phyloP scores from a whole-genome alignment of 441 rosid genomes.

The Cnidoscolus chayamansa region DNA sequence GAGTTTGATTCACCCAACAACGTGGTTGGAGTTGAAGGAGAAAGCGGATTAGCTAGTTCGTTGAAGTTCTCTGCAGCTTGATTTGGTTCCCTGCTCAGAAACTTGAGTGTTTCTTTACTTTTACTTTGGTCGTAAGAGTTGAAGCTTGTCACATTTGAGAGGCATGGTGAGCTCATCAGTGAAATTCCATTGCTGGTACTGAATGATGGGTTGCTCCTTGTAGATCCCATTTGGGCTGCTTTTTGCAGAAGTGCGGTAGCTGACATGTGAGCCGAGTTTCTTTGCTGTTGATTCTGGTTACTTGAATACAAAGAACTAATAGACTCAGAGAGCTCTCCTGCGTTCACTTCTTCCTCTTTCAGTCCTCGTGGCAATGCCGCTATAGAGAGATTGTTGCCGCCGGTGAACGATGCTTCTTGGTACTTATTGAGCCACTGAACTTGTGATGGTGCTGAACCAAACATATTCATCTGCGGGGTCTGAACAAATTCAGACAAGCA shows the following conservation, averaged over 20 bases:
- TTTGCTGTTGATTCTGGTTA: constrained; percentile 22
- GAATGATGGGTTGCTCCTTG: constrained; percentile 34
- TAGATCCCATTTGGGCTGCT: constrained; percentile 77
- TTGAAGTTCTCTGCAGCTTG: constrained; percentile 23
- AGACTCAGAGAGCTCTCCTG: constrained; percentile 32
- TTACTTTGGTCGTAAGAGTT: constrained; percentile 13
- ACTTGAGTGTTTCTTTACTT: constrained; percentile 19
- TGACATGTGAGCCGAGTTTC: constrained; percentile 48
- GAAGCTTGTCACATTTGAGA: constrained; percentile 15
- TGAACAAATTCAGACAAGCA: constrained; percentile 34
- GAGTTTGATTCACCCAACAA: constrained; percentile 19
- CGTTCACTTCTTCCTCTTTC: constrained; percentile 38
- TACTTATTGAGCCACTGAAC: constrained; percentile 36
- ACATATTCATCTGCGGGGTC: constrained; percentile 26
- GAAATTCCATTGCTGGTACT: constrained; percentile 15
- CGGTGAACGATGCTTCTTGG: constrained; percentile 27
- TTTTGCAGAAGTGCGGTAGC: constrained; percentile 74
- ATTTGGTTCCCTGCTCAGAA: constrained; percentile 23
- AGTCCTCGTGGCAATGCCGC: constrained; percentile 24
- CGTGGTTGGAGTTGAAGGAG: constrained; percentile 21
- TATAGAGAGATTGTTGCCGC: not conserved
- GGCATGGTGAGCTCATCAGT: constrained; percentile 27
- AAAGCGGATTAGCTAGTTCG: constrained; percentile 23
- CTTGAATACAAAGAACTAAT: constrained; percentile 33
- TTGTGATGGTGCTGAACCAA: constrained; percentile 29